Percentiles rank a stretch among this genome's conserved stretches.
Evolutionary conservation across 192 early-diverging fungal genomes (phyloP).

Genomic region (Phycomyces nitens): DNA sequence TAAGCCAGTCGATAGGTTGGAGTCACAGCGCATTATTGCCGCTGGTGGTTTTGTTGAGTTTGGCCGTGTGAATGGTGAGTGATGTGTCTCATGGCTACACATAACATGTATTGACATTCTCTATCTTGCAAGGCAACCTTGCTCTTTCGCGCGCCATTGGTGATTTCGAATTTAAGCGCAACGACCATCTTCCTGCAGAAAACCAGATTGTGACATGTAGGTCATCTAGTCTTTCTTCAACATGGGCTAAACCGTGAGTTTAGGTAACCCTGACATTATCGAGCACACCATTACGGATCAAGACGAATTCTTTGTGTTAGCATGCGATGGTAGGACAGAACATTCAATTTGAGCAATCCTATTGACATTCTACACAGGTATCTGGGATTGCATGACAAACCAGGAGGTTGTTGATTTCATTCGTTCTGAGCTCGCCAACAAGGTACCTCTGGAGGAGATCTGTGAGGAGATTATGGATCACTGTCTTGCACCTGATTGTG

Average conservation of each 20-base stretch:
- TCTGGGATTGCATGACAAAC: constrained; percentile 96
- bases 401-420: constrained; percentile 90
- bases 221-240: neutral
- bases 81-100: neutral
- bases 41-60: constrained; percentile 98
- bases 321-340: constrained; percentile 80
- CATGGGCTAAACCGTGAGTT: no score
- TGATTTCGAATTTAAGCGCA: constrained; percentile 98
- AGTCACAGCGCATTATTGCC: constrained; percentile 78
- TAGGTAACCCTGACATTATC: constrained; percentile 80
- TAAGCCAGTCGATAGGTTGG: constrained; percentile 87
- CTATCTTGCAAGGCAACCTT: constrained; percentile 64
- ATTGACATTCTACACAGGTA: constrained; percentile 53
- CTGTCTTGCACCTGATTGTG: constrained; percentile 87
- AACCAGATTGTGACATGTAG: constrained; percentile 88
- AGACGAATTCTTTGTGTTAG: constrained; percentile 93
- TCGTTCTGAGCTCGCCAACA: constrained; percentile 60
- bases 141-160: constrained; percentile 96
- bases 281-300: constrained; percentile 54
- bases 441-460: constrained; percentile 58
- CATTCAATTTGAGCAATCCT: no score
- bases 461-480: constrained; percentile 90
- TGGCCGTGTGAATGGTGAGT: constrained; percentile 93
- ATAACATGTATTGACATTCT: neutral
- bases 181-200: constrained; percentile 69